Conservation (phyloP, 1,139 yeast genomes). For the Scheffersomyces illinoinensis region DNA sequence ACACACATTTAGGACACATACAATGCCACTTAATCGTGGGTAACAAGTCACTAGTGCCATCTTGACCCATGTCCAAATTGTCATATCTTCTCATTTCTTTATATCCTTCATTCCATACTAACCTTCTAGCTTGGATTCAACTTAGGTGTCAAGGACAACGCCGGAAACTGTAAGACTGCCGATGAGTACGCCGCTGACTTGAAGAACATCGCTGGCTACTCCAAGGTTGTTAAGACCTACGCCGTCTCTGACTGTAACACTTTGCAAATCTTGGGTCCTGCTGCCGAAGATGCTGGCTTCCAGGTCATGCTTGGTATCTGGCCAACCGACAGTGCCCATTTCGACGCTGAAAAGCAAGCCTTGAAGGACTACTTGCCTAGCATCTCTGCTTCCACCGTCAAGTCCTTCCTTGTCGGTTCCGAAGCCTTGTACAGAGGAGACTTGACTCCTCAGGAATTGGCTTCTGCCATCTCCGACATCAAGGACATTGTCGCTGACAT, state of each 20-base stretch:
- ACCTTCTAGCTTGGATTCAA: conserved; percentile 61
- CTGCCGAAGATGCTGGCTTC: conserved; percentile 75
- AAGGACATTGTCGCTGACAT: conserved; percentile 57
- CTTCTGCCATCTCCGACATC: conserved; percentile 59
- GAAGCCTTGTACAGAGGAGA: conserved; percentile 90
- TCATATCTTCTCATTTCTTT: neutral
- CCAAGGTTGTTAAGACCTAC: conserved; percentile 72
- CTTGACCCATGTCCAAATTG: neutral
- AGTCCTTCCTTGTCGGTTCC: conserved; percentile 82
- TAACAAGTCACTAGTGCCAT: too few relatives aligned
- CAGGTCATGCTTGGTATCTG: conserved; percentile 78
- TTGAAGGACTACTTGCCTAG: conserved; percentile 67
- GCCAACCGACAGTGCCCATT: conserved; percentile 85
- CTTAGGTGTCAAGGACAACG: conserved; percentile 72
- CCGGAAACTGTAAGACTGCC: conserved; percentile 71
- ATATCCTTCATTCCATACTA: conserved; percentile 16
- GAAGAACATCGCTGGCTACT: conserved; percentile 51
- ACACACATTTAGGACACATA: neutral
- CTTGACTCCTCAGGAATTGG: conserved; percentile 67
- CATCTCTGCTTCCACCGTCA: conserved; percentile 65
- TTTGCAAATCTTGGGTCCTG: conserved; percentile 80
- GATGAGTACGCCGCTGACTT: conserved; percentile 69
- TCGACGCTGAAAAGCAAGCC: conserved; percentile 67
- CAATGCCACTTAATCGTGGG: neutral
- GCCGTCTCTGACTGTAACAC: conserved; percentile 90